Conservation (phyloP, 208 protist genomes). For the Acanthamoeba rhysodes region DNA sequence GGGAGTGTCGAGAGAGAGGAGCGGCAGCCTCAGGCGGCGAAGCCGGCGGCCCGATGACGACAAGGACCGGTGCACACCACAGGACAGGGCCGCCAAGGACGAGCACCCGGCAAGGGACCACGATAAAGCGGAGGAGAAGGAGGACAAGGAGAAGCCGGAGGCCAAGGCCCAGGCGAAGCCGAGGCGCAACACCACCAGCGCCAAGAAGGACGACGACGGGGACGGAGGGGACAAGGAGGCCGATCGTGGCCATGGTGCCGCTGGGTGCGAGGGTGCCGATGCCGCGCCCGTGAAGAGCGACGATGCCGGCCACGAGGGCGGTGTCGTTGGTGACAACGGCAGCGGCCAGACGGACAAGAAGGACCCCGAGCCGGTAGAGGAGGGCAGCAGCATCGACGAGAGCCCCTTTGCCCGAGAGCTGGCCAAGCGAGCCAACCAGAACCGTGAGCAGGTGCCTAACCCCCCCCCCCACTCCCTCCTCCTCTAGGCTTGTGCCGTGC, state of each 20-base stretch:
- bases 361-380: background rate
- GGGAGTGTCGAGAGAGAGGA: background rate
- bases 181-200: background rate
- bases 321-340: background rate
- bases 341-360: background rate
- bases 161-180: background rate
- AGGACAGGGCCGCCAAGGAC: background rate
- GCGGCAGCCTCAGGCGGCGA: background rate
- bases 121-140: background rate
- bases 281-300: too few species aligned
- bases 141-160: background rate
- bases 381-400: background rate
- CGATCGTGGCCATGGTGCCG: background rate
- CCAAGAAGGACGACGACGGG: background rate
- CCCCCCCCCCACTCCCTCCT: too few species aligned
- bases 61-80: background rate
- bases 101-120: background rate
- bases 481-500: background rate
- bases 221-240: background rate
- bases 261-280: background rate
- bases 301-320: background rate
- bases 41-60: background rate
- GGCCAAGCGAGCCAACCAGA: constrained; percentile 29
- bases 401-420: background rate
- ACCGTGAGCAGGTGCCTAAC: background rate